These are phyloP conservation scores for Coprinopsis cinerea DNA, from an alignment of 768 basidiomycete genomes.

Conservation along the genomic window DNA sequence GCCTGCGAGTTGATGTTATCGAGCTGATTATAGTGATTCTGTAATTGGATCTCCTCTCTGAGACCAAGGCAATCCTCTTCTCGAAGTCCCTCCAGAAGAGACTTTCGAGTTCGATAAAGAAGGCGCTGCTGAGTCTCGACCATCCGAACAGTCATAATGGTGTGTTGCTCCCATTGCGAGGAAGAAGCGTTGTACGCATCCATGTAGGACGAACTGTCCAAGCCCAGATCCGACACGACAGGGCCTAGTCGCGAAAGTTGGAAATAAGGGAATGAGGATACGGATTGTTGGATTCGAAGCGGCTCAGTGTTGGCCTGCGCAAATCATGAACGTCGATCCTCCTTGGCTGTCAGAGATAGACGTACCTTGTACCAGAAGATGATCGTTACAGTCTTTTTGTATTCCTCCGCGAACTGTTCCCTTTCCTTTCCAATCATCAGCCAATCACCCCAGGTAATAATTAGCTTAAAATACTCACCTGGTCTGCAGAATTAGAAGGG, in stretches of 20 bases:
- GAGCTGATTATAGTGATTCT: conserved; percentile 21
- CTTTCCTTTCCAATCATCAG: conserved; percentile 23
- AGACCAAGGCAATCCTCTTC: conserved; percentile 57
- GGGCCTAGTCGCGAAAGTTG: conserved; percentile 47
- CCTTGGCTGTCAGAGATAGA: background rate
- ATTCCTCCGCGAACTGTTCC: conserved; percentile 36
- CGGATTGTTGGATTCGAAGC: conserved; percentile 49
- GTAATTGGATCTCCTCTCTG: conserved; percentile 47
- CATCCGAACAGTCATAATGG: conserved; percentile 50
- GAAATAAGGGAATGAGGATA: conserved; percentile 63
- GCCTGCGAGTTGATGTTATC: conserved; percentile 11
- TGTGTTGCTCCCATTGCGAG: conserved; percentile 65
- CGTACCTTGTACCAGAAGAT: conserved; percentile 66
- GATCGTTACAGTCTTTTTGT: conserved; percentile 53
- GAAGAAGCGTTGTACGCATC: conserved; percentile 52
- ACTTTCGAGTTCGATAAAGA: conserved; percentile 55
- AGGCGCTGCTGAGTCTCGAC: conserved; percentile 57
- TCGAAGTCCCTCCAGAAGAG: conserved; percentile 48
- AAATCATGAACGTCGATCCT: background rate
- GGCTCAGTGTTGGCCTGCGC: conserved; percentile 45
- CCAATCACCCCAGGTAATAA: background rate
- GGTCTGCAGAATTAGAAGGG: background rate
- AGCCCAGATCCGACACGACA: conserved; percentile 49
- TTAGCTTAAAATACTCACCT: background rate
- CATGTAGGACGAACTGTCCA: conserved; percentile 47